These are phyloP conservation scores for Medicago arabica DNA, from an alignment of 306 rosid genomes.

Conservation along the genomic window DNA sequence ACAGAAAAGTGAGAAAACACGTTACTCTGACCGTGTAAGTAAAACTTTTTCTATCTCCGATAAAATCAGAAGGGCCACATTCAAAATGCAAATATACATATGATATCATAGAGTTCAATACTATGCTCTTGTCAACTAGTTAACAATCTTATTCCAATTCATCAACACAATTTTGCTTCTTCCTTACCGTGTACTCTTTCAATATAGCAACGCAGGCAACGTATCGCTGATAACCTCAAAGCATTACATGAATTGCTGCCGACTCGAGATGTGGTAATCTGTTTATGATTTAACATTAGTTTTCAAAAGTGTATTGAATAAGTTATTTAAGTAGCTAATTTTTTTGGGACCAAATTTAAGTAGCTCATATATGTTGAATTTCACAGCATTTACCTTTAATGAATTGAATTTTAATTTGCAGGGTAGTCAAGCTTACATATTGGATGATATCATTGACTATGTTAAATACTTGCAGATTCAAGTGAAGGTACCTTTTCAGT, in stretches of 20 bases:
- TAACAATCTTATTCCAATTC: constrained; percentile 14
- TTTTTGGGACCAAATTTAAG: background rate
- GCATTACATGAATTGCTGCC: constrained; percentile 82
- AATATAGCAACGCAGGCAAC: constrained; percentile 71
- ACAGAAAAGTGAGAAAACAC: constrained; percentile 40
- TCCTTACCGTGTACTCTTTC: constrained; percentile 25
- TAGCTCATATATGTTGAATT: constrained; percentile 11
- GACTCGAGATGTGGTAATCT: constrained; percentile 64
- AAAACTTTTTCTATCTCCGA: constrained; percentile 28
- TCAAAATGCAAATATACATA: constrained; percentile 28
- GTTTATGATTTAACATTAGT: background rate
- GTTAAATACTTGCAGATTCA: constrained; percentile 81
- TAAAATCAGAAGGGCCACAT: background rate
- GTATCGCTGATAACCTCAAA: constrained; percentile 66
- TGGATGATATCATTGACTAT: constrained; percentile 86
- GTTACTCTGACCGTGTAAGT: constrained; percentile 71
- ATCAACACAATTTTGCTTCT: constrained; percentile 26
- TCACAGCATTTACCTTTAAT: constrained; percentile 23
- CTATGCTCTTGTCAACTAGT: constrained; percentile 13
- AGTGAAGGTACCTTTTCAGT: constrained; percentile 61
- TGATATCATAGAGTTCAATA: background rate
- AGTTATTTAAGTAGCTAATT: too few species aligned
- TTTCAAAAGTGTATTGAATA: background rate
- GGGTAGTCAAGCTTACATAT: constrained; percentile 70
- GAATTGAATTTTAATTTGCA: constrained; percentile 43